A percentile compares a stretch with the other conserved stretches of the same genome.
These are phyloP conservation scores for Artemisia annua DNA, from an alignment of 129 eudicot genomes.

Conservation along the genomic window DNA sequence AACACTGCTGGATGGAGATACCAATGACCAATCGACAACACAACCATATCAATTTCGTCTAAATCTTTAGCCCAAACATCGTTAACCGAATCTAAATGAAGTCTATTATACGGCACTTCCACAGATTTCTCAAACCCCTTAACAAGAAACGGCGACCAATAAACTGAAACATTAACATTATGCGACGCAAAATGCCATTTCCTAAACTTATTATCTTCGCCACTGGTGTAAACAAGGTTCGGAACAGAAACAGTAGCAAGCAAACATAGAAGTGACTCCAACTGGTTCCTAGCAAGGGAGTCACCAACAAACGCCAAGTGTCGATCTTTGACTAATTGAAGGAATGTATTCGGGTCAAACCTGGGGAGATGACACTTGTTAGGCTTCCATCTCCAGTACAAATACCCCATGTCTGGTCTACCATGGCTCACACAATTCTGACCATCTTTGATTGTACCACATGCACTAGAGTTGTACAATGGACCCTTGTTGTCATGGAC, in stretches of 20 bases:
- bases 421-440: conserved; percentile 80
- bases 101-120: conserved; percentile 45
- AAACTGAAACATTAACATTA: conserved; percentile 65
- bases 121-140: conserved; percentile 76
- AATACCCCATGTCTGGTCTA: conserved; percentile 72
- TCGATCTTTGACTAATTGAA: conserved; percentile 46
- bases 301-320: conserved; percentile 97
- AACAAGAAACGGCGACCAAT: conserved; percentile 98
- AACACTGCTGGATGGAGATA: conserved; percentile 77
- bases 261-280: conserved; percentile 85
- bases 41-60: conserved; percentile 63
- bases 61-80: conserved; percentile 83
- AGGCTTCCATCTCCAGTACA: conserved; percentile 86
- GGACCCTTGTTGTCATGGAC: conserved; percentile 60
- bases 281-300: conserved; percentile 90
- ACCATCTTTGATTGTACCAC: conserved; percentile 76
- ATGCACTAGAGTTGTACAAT: conserved; percentile 69
- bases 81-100: conserved; percentile 67
- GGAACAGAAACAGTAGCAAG: conserved; percentile 57
- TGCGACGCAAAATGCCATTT: conserved; percentile 79
- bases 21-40: conserved; percentile 92
- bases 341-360: conserved; percentile 72
- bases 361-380: conserved; percentile 66
- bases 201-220: conserved; percentile 77
- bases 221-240: conserved; percentile 50